Evolutionary conservation across 2,329 filamentous ascomycete genomes (phyloP).

Genomic region (Ophiostoma perfectum): DNA sequence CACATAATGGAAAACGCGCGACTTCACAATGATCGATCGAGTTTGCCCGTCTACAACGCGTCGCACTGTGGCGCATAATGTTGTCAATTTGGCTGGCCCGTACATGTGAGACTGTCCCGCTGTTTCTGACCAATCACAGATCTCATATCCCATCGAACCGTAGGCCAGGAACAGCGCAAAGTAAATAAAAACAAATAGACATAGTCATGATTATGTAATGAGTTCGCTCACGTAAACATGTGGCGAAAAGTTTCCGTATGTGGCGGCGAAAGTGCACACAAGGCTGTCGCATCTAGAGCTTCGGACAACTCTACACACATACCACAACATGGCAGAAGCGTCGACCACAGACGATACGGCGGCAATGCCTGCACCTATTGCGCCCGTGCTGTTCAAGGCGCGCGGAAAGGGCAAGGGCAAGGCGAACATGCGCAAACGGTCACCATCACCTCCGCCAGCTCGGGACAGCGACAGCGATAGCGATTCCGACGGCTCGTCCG

Average conservation of each 20-base stretch:
- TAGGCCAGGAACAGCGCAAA: constrained; percentile 18
- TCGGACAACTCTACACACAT: neutral
- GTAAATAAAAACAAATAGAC: neutral
- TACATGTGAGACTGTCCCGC: constrained; percentile 1
- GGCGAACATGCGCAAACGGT: constrained; percentile 72
- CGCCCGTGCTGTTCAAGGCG: constrained; percentile 72
- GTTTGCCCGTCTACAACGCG: neutral
- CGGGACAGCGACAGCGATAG: constrained; percentile 53
- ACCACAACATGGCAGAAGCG: constrained; percentile 20
- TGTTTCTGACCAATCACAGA: constrained; percentile 13
- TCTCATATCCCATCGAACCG: neutral
- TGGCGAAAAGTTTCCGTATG: constrained; percentile 1
- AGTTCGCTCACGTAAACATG: neutral
- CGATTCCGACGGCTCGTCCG: constrained; percentile 63
- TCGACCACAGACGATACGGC: constrained; percentile 23
- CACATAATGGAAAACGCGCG: too few relatives aligned
- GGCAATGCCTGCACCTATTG: constrained; percentile 29
- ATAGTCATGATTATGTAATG: neutral
- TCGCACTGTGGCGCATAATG: constrained; percentile 18
- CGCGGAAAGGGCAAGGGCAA: constrained; percentile 67
- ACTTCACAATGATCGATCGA: too few relatives aligned
- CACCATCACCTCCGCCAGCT: constrained; percentile 68
- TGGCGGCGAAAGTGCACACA: neutral
- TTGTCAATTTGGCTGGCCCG: constrained; percentile 20
- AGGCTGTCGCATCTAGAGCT: neutral